Conservation (phyloP, 768 basidiomycete species). For the Tylopilus sp. region DNA sequence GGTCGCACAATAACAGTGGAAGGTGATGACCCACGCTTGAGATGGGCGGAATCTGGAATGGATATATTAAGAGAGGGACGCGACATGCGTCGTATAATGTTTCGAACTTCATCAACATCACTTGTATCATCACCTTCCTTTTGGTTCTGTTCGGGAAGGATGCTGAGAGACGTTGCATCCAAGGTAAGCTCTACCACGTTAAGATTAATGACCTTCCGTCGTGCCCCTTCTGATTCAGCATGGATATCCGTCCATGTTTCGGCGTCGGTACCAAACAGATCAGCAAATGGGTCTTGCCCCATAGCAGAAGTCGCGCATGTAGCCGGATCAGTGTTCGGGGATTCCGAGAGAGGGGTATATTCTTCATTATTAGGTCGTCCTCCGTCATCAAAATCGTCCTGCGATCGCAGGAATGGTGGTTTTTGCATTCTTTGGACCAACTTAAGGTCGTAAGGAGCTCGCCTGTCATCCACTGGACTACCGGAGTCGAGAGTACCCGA, state of each 20-base stretch:
- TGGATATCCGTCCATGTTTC: conserved; percentile 60
- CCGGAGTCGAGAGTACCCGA: conserved; percentile 21
- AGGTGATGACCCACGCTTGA: conserved; percentile 35
- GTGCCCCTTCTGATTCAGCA: conserved; percentile 28
- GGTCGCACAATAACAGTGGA: conserved; percentile 38
- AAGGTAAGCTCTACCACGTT: conserved; percentile 53
- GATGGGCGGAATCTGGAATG: conserved; percentile 40
- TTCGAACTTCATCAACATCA: conserved; percentile 32
- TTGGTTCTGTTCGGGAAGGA: conserved; percentile 22
- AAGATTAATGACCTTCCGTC: conserved; percentile 31
- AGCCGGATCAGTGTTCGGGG: conserved; percentile 30
- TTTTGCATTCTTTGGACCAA: conserved; percentile 50
- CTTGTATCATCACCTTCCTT: conserved; percentile 33
- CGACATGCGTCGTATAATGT: conserved; percentile 41
- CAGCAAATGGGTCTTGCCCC: conserved; percentile 49
- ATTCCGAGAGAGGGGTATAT: conserved; percentile 31
- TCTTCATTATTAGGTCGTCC: conserved; percentile 27
- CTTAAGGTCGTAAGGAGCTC: conserved; percentile 45
- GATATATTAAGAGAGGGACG: conserved; percentile 31
- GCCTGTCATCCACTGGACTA: conserved; percentile 27
- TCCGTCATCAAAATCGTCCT: conserved; percentile 20
- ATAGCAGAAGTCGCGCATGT: conserved; percentile 36
- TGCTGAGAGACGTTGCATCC: conserved; percentile 38
- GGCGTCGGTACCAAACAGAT: conserved; percentile 65
- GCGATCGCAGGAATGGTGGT: conserved; percentile 30